A percentile compares a stretch with the other conserved stretches of the same genome.
phyloP scores from a whole-genome alignment of 495 filamentous ascomycete species.

The Rhypophila decipiens region DNA sequence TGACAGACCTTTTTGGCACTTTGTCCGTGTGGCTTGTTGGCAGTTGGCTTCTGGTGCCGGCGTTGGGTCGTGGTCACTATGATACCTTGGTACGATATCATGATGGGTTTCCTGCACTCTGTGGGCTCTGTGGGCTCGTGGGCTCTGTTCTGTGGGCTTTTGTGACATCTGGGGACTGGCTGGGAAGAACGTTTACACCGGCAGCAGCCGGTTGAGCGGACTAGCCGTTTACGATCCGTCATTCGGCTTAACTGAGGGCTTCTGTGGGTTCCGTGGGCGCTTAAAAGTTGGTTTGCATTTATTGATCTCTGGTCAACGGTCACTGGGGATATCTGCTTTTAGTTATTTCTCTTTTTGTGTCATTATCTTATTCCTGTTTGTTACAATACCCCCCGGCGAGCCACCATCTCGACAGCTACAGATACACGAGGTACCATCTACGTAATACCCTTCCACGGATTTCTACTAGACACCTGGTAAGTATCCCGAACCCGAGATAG shows the following conservation, averaged over 20 bases:
- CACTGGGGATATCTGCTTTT: not conserved
- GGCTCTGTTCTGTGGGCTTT: slow-evolving; percentile 39
- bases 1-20: slow-evolving; percentile 14
- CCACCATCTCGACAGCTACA: slow-evolving; percentile 5
- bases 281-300: slow-evolving; percentile 12
- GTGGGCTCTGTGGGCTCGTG: slow-evolving; percentile 42
- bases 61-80: not conserved
- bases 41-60: slow-evolving; percentile 6
- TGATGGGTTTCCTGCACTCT: slow-evolving; percentile 25
- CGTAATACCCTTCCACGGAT: slow-evolving; percentile 1
- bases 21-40: slow-evolving; percentile 14
- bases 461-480: slow-evolving; percentile 9
- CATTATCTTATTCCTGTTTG: too few species aligned
- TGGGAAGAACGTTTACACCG: too few species aligned
- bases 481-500: slow-evolving; percentile 7
- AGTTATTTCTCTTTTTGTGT: not conserved
- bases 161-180: slow-evolving; percentile 5
- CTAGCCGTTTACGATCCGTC: too few species aligned
- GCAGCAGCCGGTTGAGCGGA: too few species aligned
- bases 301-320: not conserved
- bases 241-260: slow-evolving; percentile 7
- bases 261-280: slow-evolving; percentile 20
- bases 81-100: slow-evolving; percentile 1
- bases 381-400: not conserved
- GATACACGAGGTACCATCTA: too few species aligned